These are phyloP conservation scores for Grosmannia huntii DNA, from an alignment of 2,329 filamentous ascomycete genomes.

Conservation along the genomic window DNA sequence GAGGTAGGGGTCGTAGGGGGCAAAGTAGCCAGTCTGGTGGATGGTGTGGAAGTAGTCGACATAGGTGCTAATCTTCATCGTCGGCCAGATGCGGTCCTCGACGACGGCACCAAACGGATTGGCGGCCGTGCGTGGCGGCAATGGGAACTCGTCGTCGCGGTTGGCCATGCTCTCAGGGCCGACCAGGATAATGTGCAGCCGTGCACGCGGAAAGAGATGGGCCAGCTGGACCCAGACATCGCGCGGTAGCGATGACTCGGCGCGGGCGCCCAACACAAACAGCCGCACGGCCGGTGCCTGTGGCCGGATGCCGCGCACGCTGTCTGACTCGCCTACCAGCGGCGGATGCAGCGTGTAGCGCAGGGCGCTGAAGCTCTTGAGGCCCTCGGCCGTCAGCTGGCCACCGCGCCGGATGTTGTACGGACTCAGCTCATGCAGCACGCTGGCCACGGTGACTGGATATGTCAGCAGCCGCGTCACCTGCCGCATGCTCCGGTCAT, in stretches of 20 bases:
- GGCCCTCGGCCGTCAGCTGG: slow-evolving; percentile 70
- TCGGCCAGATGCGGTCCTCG: slow-evolving; percentile 76
- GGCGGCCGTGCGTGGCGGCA: slow-evolving; percentile 68
- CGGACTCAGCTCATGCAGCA: slow-evolving; percentile 88
- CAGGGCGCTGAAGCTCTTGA: slow-evolving; percentile 87
- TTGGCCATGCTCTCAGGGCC: slow-evolving; percentile 94
- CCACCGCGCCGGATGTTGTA: slow-evolving; percentile 68
- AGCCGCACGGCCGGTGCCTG: slow-evolving; percentile 80
- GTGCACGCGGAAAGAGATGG: slow-evolving; percentile 88
- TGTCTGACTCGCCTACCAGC: slow-evolving; percentile 57
- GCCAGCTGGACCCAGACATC: slow-evolving; percentile 88
- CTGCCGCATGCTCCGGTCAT: slow-evolving; percentile 82
- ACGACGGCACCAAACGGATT: slow-evolving; percentile 94
- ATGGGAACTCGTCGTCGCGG: slow-evolving; percentile 81
- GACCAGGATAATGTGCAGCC: slow-evolving; percentile 86
- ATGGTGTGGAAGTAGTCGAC: slow-evolving; percentile 98
- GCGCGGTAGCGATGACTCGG: slow-evolving; percentile 91
- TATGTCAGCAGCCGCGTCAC: slow-evolving; percentile 90
- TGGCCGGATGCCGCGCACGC: slow-evolving; percentile 67
- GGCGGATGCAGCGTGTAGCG: slow-evolving; percentile 90
- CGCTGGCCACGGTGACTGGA: slow-evolving; percentile 78
- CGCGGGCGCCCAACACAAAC: slow-evolving; percentile 87
- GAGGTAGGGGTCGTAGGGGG: slow-evolving; percentile 95
- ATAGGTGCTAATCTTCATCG: slow-evolving; percentile 94
- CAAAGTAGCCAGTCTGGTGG: slow-evolving; percentile 80